Base-by-base conservation (phyloP, 73 alveolate genomes). In the Blepharisma japonicum region DNA sequence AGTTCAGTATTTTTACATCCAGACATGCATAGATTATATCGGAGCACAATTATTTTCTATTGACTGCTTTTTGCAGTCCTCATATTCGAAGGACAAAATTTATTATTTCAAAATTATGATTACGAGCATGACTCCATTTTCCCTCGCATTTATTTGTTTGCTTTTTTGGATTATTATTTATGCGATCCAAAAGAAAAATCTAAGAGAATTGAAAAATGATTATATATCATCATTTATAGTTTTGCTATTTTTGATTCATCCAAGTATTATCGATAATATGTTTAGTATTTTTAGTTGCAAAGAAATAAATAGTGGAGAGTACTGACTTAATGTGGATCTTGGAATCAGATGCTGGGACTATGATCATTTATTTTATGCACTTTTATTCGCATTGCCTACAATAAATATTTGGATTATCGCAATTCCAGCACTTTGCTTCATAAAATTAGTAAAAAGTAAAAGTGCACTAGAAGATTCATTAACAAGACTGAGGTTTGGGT, bases 181-280 rank as follows among this genome's bases (percentile, higher is more conserved):
- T 56, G 45, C 14, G 7, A 18, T 8, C 14, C 45, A 7, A 7
- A 7, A 7, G 14, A 56, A 56, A 18, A 7, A 7, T 7, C 14
- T 7, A 9, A 18, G 23, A 38, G 45, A 7, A 6, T 25, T 6
- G 27, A 32, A 48, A 21, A 55, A 14, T 25, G 50, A 80, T 7
- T 74, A 79, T 68, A 68, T 88, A 6, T 77, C 95, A 1, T 5
- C 95, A 18, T 0, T 0, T 0, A 32, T 32, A 1, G 3, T 32
- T 32, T 32, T 32, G 3, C 3, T 32, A 32, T 32, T 32, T 32
- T 32, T 32, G 3, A 32, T 32, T 32, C 42, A 32, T 32, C 42
- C 42, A 32, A 32, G 42, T 32, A 32, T 32, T 1, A 3, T 32
- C 5, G 3, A 3, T 1, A 32, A 32, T 1, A 32, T 32, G 42